Base-by-base conservation (phyloP, 768 basidiomycete species). In the Galerina sulciceps region DNA sequence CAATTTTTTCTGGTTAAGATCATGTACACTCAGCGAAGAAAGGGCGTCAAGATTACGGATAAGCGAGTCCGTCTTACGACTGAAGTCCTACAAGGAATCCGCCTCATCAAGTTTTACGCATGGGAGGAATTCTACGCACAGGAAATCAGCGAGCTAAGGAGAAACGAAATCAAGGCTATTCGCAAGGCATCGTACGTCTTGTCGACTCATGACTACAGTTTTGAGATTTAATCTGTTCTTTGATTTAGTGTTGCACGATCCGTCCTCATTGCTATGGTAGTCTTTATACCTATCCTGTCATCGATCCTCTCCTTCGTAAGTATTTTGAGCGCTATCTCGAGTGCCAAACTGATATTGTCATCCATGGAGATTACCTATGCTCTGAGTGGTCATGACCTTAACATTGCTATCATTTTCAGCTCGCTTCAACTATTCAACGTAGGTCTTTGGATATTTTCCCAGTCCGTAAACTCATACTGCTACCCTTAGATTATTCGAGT, bases 61-160 rank as follows among this genome's bases (percentile, higher is more conserved):
- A 77, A 76, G 53, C 82, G 90, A 6, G 83, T 90, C 15, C 75
- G 88, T 17, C 75, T 90, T 23, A 80, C 84, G 2, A 86, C 82
- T 1, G 90, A 91, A 76, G 80, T 90, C 1, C 70, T 92, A 17
- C 85, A 87, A 70, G 85, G 85, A 43, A 87, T 90, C 55, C 79
- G 88, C 4, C 76, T 88, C 1, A 78, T 90, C 67, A 90, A 90
- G 67, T 74, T 81, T 26, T 88, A 85, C 64, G 83, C 82, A 0
- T 88, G 85, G 81, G 86, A 86, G 64, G 58, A 64, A 6, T 84
- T 84, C 58, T 86, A 84, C 64, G 64, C 72, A 2, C 67, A 77
- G 40, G 76, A 79, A 53, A 78, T 84, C 35, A 73, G 75, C 36
- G 68, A 65, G 1, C 65, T 83, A 57, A 70, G 83, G 17, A 66